phyloP scores from a whole-genome alignment of 2,329 filamentous ascomycete genomes.

The Diaporthe ilicicola region DNA sequence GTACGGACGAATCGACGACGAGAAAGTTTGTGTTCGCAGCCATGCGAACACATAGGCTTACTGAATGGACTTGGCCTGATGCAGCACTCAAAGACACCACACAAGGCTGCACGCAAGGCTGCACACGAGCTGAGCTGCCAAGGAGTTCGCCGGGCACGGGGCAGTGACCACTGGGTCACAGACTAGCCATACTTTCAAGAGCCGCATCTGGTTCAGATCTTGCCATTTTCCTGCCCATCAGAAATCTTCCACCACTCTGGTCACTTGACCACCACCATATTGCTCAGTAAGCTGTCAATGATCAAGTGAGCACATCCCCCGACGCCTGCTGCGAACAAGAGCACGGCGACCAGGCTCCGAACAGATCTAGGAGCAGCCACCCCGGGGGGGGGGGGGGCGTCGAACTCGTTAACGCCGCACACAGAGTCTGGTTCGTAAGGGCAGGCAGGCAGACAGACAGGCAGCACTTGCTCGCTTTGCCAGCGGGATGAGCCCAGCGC shows the following conservation, averaged over 20 bases:
- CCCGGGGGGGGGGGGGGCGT: neutral
- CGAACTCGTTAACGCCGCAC: constrained; percentile 4
- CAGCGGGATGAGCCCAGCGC: neutral
- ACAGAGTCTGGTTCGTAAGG: too few relatives aligned
- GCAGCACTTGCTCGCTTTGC: constrained; percentile 1
- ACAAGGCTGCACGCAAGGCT: neutral
- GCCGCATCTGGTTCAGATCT: neutral
- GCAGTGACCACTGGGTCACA: neutral
- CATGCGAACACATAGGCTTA: neutral
- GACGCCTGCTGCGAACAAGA: neutral
- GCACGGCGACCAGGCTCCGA: neutral
- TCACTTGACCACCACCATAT: neutral
- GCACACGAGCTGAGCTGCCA: neutral
- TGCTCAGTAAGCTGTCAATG: neutral
- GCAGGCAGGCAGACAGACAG: neutral
- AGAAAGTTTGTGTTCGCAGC: neutral
- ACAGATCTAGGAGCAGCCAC: neutral
- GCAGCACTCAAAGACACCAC: neutral
- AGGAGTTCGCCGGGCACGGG: neutral
- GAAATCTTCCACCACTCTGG: neutral
- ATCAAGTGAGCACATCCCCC: neutral
- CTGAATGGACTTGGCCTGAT: neutral
- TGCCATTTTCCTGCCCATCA: neutral
- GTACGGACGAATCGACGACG: neutral
- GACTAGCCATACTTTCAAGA: neutral